phyloP scores from a whole-genome alignment of 192 early-diverging fungal genomes.

The Coemansia sp. region DNA sequence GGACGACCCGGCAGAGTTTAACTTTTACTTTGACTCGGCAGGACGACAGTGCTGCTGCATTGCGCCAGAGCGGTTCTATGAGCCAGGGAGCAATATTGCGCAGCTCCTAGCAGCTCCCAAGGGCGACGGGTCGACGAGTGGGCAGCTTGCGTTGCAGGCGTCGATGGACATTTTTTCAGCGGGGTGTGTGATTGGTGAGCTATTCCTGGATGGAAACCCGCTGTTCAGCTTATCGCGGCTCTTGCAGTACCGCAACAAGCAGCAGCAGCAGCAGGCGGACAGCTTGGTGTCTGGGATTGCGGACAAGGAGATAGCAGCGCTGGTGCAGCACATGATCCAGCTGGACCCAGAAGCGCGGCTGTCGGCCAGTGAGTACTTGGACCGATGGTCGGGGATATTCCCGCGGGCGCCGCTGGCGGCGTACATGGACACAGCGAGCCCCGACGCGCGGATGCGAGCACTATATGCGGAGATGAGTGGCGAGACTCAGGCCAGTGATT shows the following conservation, averaged over 20 bases:
- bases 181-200: conserved; percentile 89
- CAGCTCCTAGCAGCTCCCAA: conserved; percentile 17
- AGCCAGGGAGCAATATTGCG: conserved; percentile 54
- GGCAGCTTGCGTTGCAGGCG: conserved; percentile 58
- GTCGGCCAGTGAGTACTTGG: conserved; percentile 75
- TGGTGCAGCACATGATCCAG: conserved; percentile 89
- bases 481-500: conserved; percentile 11
- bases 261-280: conserved; percentile 42
- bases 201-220: conserved; percentile 90
- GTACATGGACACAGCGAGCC: conserved; percentile 36
- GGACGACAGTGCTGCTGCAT: conserved; percentile 88
- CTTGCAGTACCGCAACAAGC: conserved; percentile 69
- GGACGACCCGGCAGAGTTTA: conserved; percentile 95
- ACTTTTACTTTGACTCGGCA: conserved; percentile 95
- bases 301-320: conserved; percentile 68
- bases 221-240: conserved; percentile 91
- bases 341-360: conserved; percentile 72
- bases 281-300: conserved; percentile 78
- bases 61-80: conserved; percentile 93
- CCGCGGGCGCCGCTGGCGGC: conserved; percentile 39
- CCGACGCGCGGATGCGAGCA: conserved; percentile 41
- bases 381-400: conserved; percentile 61
- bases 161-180: conserved; percentile 96
- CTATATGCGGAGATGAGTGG: conserved; percentile 26
- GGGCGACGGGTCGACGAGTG: not conserved